Percentiles rank a stretch among this genome's conserved stretches.
These are phyloP conservation scores for Neopestalotiopsis sp. DNA, from an alignment of 2,329 filamentous ascomycete genomes.

Conservation along the genomic window DNA sequence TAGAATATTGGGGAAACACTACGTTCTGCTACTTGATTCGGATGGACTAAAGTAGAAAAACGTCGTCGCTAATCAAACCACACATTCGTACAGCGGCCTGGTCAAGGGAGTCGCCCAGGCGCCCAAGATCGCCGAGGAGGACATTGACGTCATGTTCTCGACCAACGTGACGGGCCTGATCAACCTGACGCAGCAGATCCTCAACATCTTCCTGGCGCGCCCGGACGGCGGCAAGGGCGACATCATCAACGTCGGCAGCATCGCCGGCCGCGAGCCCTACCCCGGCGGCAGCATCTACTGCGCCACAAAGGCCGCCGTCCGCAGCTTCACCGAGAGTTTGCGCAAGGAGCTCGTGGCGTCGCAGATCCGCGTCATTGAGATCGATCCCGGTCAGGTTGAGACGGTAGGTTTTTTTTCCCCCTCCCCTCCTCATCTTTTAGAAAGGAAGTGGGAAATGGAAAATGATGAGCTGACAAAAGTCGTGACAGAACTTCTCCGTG, in stretches of 20 bases:
- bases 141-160: conserved; percentile 85
- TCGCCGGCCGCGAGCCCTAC: conserved; percentile 68
- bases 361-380: conserved; percentile 72
- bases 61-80: neutral
- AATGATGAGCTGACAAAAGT: neutral
- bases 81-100: conserved; percentile 67
- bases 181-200: conserved; percentile 91
- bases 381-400: conserved; percentile 81
- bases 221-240: conserved; percentile 81
- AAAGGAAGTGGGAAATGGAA: no score
- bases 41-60: no score
- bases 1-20: no score
- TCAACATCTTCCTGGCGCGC: conserved; percentile 81
- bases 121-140: conserved; percentile 79
- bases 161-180: conserved; percentile 96
- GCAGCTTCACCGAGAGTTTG: conserved; percentile 73
- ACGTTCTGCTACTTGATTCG: neutral
- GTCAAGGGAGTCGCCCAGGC: conserved; percentile 88
- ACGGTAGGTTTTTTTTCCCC: conserved; percentile 47
- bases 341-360: conserved; percentile 74
- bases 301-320: conserved; percentile 77
- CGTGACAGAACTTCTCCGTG: conserved; percentile 68
- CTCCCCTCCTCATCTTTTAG: neutral
- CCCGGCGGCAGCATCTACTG: conserved; percentile 79
- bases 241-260: conserved; percentile 86